Percentiles rank a stretch among this genome's conserved stretches.
Conservation (phyloP, 2,329 filamentous ascomycete genomes). For the Aspergillus thermomutatus region DNA sequence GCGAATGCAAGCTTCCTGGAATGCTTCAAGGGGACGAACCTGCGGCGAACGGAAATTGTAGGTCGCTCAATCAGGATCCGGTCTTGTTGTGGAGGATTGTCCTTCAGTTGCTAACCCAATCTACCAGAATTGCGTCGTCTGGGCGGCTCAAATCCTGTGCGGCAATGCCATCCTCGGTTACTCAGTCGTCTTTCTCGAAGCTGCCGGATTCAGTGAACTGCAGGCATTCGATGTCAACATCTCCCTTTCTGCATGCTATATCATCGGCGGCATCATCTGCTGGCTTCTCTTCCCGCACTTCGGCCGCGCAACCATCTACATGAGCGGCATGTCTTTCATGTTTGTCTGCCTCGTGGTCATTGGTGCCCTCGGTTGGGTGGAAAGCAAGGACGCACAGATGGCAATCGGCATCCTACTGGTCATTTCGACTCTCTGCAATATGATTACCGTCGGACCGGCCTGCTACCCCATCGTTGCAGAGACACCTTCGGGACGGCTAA, state of each 20-base stretch:
- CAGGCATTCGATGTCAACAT: slow-evolving; percentile 42
- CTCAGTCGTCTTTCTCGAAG: slow-evolving; percentile 38
- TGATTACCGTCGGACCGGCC: slow-evolving; percentile 52
- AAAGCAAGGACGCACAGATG: slow-evolving; percentile 18
- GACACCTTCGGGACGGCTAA: slow-evolving; percentile 52
- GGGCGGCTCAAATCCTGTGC: slow-evolving; percentile 39
- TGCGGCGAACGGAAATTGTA: slow-evolving; percentile 69
- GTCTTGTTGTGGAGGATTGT: too few species aligned
- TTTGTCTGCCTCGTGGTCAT: slow-evolving; percentile 37
- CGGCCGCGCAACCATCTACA: slow-evolving; percentile 42
- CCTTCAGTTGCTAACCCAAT: not conserved
- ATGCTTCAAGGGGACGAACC: slow-evolving; percentile 74
- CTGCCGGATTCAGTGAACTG: slow-evolving; percentile 35
- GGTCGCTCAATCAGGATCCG: slow-evolving; percentile 24
- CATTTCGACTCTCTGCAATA: slow-evolving; percentile 53
- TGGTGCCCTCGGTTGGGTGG: slow-evolving; percentile 29
- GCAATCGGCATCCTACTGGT: slow-evolving; percentile 46
- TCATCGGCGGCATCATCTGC: slow-evolving; percentile 39
- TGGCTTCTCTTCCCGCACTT: slow-evolving; percentile 42
- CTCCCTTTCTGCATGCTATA: slow-evolving; percentile 40
- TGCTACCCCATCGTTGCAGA: slow-evolving; percentile 54
- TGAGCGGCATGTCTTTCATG: slow-evolving; percentile 39
- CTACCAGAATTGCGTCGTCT: slow-evolving; percentile 37
- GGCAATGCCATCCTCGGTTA: slow-evolving; percentile 38
- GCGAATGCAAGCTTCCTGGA: slow-evolving; percentile 69